Conservation (phyloP, 768 basidiomycete genomes). For the Pleurotus giganteus region DNA sequence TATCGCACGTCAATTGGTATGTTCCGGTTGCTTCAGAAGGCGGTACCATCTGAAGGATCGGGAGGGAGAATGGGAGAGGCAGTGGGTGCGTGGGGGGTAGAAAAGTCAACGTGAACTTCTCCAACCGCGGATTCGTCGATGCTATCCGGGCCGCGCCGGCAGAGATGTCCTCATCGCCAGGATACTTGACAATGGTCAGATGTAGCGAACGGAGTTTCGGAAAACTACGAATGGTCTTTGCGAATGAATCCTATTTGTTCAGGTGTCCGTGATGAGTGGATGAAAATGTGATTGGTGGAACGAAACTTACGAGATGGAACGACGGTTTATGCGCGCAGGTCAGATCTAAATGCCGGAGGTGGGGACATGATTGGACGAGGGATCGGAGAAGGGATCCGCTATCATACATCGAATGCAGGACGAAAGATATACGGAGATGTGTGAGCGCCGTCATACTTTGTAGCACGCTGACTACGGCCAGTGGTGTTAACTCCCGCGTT, state of each 20-base stretch:
- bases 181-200: slow-evolving; percentile 65
- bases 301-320: slow-evolving; percentile 59
- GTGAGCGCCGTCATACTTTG: slow-evolving; percentile 52
- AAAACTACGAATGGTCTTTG: slow-evolving; percentile 60
- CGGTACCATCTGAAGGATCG: slow-evolving; percentile 39
- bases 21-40: slow-evolving; percentile 47
- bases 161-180: slow-evolving; percentile 59
- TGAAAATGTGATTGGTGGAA: not conserved
- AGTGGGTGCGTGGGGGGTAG: slow-evolving; percentile 54
- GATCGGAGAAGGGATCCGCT: slow-evolving; percentile 68
- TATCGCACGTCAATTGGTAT: slow-evolving; percentile 57
- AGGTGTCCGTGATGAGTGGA: not conserved
- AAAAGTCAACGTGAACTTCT: slow-evolving; percentile 62
- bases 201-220: slow-evolving; percentile 60
- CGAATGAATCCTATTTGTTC: slow-evolving; percentile 51
- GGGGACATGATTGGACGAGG: slow-evolving; percentile 64
- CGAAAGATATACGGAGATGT: slow-evolving; percentile 63
- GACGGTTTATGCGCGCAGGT: slow-evolving; percentile 69
- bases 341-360: slow-evolving; percentile 59
- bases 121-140: slow-evolving; percentile 63
- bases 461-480: slow-evolving; percentile 59
- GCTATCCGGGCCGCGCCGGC: slow-evolving; percentile 63
- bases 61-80: slow-evolving; percentile 43
- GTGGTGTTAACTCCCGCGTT: slow-evolving; percentile 65
- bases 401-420: slow-evolving; percentile 72